Evolutionary conservation across 2,329 filamentous ascomycete species (phyloP), one percentile per base, ranked within the genome.

Genomic region (Geosmithia putterillii): DNA sequence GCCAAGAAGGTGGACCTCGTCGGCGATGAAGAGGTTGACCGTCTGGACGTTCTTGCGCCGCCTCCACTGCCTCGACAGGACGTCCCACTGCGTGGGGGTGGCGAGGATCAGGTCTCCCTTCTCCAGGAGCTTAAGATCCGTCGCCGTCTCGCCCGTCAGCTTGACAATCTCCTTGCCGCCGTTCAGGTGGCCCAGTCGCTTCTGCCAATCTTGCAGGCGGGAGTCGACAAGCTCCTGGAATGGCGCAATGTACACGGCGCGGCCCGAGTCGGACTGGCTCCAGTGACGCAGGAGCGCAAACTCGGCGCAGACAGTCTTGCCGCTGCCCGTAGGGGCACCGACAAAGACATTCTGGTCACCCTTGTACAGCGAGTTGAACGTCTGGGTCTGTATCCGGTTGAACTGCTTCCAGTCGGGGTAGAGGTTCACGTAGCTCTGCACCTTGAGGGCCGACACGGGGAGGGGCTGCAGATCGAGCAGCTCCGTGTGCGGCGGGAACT

Each of bases 381-480:
- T 86, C 59, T 98, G 92, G 0, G 92, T 95, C 62, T 98, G 94
- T 12, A 98, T 85, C 60, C 92, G 92, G 69, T 98, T 98, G 71
- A 98, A 98, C 48, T 85, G 79, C 44, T 79, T 74, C 80, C 87
- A 94, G 23, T 83, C 71, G 3, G 86, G 80, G 57, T 95, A 98
- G 18, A 98, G 66, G 20, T 76, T 73, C 46, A 83, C 74, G 54
- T 85, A 95, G 48, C 94, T 88, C 48, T 85, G 79, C 18, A 77
- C 76, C 71, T 96, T 96, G 44, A 98, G 66, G 1, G 90, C 89
- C 38, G 87, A 80, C 22, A 95, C 82, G 1, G 90, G 89, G 20
- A 96, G 72, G 19, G 89, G 86, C 57, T 98, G 92, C 52, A 98
- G 73, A 55, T 96, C 89, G 19, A 96, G 74, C 38, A 96, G 72